Evolutionary conservation across 2,329 filamentous ascomycete species (phyloP).

Genomic region (Alternaria arborescens): DNA sequence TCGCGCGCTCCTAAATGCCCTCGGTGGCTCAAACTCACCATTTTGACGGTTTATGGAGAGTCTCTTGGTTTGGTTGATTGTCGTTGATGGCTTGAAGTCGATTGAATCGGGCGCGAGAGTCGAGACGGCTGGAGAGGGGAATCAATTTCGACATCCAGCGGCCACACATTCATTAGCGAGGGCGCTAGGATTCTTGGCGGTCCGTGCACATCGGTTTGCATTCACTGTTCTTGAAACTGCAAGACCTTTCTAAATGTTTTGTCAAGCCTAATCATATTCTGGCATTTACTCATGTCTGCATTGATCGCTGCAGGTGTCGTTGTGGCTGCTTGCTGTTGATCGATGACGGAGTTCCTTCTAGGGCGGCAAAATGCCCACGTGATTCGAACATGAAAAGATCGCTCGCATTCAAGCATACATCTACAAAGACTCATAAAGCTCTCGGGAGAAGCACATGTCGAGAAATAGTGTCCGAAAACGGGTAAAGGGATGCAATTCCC

Average conservation of each 20-base stretch:
- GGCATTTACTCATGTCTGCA: neutral
- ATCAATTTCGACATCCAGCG: slow-evolving; percentile 4
- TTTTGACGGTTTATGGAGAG: slow-evolving; percentile 50
- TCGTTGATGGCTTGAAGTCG: slow-evolving; percentile 43
- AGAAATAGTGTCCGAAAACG: neutral
- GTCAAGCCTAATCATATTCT: neutral
- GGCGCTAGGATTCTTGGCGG: slow-evolving; percentile 4
- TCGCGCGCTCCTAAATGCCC: slow-evolving; percentile 9
- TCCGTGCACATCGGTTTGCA: neutral
- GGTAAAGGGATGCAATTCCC: neutral
- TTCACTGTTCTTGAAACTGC: neutral
- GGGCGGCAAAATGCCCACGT: slow-evolving; percentile 8
- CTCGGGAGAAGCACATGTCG: no score
- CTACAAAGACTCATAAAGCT: neutral
- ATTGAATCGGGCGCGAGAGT: slow-evolving; percentile 47
- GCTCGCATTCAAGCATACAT: neutral
- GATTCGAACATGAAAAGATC: slow-evolving; percentile 2
- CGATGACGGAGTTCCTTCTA: slow-evolving; percentile 3
- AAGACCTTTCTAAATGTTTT: neutral
- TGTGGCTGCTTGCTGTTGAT: neutral
- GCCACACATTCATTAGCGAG: neutral
- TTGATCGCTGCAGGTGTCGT: neutral
- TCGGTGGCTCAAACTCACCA: slow-evolving; percentile 45
- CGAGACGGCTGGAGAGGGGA: slow-evolving; percentile 37
- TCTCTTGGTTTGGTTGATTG: slow-evolving; percentile 37